Base-by-base conservation (phyloP, 73 alveolate genomes). In the Paramecium pentaurelia region DNA sequence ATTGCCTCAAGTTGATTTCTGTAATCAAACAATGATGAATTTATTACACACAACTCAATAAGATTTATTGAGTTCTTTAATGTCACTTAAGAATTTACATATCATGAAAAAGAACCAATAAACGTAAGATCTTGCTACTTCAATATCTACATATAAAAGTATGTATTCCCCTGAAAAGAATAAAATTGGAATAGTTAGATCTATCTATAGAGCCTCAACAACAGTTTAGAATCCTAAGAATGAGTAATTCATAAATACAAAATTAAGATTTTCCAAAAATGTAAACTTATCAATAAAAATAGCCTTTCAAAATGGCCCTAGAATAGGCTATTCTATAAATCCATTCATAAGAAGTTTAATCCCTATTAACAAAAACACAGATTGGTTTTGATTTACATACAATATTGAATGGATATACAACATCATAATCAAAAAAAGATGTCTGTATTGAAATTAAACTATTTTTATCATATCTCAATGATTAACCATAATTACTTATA, bases 321-420 rank as follows among this genome's bases (percentile, higher is more conserved):
- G 75, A 80, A 45, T 80, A 40, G 38, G 91, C 91, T 9, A 80
- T 27, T 12, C 42, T 80, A 12, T 22, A 80, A 80, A 80, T 80
- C n/a, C 91, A 47, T 42, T 32, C 47, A 0, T 42, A 80, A 27
- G 91, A 80, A 25, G 73, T 47, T 1, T 16, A 80, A 44, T 9
- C 22, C 3, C 34, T 80, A 22, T 64, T 80, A 27, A 25, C 14
- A 12, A 80, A 80, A 80, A 47, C 91, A 2, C 16, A 80, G 14
- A 80, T 49, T 45, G 22, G 75, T 45, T 80, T 80, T 47, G 91
- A 80, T 44, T 49, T 80, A 45, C 75, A 45, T 22, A 32, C 71
- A 2, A 80, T 80, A 3, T 49, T 80, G 18, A 44, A 40, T 45
- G 91, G 91, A 22, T 80, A 80, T 14, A 38, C 47, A 45, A 25